Base-by-base conservation (phyloP, 169 alveolate genomes). In the Plasmodium vivax region DNA sequence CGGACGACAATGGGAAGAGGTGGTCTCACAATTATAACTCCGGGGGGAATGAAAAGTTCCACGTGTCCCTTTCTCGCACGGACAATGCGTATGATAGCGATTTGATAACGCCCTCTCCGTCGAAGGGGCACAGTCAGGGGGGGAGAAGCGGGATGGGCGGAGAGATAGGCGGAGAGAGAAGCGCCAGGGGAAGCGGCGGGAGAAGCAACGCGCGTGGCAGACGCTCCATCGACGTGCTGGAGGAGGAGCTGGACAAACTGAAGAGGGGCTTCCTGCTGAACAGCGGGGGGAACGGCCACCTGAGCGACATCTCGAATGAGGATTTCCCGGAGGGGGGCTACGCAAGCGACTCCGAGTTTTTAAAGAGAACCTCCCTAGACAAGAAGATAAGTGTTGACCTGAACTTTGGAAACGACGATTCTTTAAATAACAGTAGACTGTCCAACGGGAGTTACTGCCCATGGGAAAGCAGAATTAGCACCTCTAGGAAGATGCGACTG, bases 391-490 rank as follows among this genome's bases (percentile, higher is more conserved):
- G 30, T 36, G 30, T 87, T 0, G 87, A 87, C 38, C 51, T 75
- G 72, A 74, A 87, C 38, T 87, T 75, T 56, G 93, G 93, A n/a
- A 87, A 87, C 77, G 93, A 87, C 16, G 93, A 87, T 51, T 87
- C 87, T 2, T 36, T 87, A 10, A 87, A 75, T 45, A 87, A 87
- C 58, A 75, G 93, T 16, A 54, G 85, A 8, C 34, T 54, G 10
- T 87, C 93, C 19, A 87, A 87, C 56, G 30, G 71, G 27, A 68
- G 84, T 12, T 87, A 56, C 68, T 51, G 82, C 2, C 45, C 23
- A 0, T 87, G 93, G 93, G 93, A 87, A 7, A 87, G 68, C 43
- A 87, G 81, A 77, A 87, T 87, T 14, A 87, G 71, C 19, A 54
- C 72, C 23, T 75, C 93, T 19, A 38, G 93, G 45, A 54, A 87